Evolutionary conservation across 192 early-diverging fungal species (phyloP).

Genomic region (Phycomyces nitens): DNA sequence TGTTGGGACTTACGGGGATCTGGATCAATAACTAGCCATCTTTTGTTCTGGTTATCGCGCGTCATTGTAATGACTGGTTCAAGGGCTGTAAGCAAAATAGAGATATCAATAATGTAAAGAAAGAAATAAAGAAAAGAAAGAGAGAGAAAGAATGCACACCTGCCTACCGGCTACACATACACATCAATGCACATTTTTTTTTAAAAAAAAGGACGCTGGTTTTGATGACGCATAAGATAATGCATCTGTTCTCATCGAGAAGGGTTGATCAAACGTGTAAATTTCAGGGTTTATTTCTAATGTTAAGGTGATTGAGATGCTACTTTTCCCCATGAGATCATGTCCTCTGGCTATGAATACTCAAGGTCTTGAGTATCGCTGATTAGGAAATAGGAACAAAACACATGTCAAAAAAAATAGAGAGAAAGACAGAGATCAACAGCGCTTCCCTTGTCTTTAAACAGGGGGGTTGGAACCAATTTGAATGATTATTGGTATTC

Average conservation of each 20-base stretch:
- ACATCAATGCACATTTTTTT: neutral
- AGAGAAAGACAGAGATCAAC: too few species aligned
- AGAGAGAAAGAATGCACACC: neutral
- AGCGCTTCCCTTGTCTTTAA: too few species aligned
- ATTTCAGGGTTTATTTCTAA: too few species aligned
- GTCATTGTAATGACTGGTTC: conserved; percentile 7
- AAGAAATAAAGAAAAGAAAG: conserved; percentile 4
- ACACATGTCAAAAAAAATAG: too few species aligned
- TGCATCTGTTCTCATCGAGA: neutral
- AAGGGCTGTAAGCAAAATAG: neutral
- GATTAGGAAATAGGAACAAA: too few species aligned
- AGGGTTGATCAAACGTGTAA: too few species aligned
- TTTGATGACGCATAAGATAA: conserved; percentile 2
- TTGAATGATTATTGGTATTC: too few species aligned
- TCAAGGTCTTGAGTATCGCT: too few species aligned
- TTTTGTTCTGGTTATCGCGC: conserved; percentile 4
- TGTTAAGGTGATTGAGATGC: too few species aligned
- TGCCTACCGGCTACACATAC: neutral
- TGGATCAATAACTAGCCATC: conserved; percentile 60
- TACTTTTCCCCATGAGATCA: too few species aligned
- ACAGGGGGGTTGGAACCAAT: too few species aligned
- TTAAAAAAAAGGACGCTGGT: conserved; percentile 9
- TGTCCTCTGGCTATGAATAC: too few species aligned
- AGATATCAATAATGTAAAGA: neutral
- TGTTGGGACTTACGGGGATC: conserved; percentile 58